Evolutionary conservation across 371 early-diverging fungal genomes (phyloP).

Genomic region (Mucor irregularis): DNA sequence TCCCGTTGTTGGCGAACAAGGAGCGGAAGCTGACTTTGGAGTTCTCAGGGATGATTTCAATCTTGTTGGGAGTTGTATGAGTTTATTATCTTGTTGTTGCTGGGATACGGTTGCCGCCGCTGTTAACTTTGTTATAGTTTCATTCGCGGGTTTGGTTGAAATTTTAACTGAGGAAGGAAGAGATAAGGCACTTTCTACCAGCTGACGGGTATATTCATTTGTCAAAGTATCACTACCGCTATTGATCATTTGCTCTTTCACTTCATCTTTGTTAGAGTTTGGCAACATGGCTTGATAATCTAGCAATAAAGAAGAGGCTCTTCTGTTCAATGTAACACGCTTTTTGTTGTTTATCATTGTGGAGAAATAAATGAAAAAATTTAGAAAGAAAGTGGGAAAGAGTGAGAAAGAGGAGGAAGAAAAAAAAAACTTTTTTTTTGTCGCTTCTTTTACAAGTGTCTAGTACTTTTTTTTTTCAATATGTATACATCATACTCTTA

Average conservation of each 20-base stretch:
- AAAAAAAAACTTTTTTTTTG: slow-evolving; percentile 2
- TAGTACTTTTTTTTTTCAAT: not conserved
- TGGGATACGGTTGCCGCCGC: no score
- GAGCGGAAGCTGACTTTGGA: slow-evolving; percentile 27
- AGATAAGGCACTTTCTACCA: slow-evolving; percentile 15
- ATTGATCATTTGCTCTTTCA: no score
- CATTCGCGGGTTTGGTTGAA: not conserved
- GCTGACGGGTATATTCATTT: slow-evolving; percentile 17
- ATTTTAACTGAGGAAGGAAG: slow-evolving; percentile 5
- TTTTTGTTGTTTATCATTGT: slow-evolving; percentile 8
- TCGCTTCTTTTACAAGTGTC: not conserved
- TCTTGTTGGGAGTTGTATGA: slow-evolving; percentile 1
- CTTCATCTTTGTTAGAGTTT: not conserved
- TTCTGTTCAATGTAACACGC: slow-evolving; percentile 25
- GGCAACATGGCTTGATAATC: slow-evolving; percentile 13
- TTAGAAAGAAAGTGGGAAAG: not conserved
- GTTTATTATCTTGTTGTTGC: not conserved
- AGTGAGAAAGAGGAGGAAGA: not conserved
- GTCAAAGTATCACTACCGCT: not conserved
- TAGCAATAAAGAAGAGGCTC: slow-evolving; percentile 10
- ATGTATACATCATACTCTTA: slow-evolving; percentile 14
- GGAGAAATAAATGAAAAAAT: not conserved
- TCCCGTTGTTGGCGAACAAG: slow-evolving; percentile 18
- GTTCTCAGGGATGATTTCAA: slow-evolving; percentile 24
- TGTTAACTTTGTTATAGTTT: no score